These are phyloP conservation scores for Suillus tomentosus DNA, from an alignment of 768 basidiomycete species.

Conservation along the genomic window DNA sequence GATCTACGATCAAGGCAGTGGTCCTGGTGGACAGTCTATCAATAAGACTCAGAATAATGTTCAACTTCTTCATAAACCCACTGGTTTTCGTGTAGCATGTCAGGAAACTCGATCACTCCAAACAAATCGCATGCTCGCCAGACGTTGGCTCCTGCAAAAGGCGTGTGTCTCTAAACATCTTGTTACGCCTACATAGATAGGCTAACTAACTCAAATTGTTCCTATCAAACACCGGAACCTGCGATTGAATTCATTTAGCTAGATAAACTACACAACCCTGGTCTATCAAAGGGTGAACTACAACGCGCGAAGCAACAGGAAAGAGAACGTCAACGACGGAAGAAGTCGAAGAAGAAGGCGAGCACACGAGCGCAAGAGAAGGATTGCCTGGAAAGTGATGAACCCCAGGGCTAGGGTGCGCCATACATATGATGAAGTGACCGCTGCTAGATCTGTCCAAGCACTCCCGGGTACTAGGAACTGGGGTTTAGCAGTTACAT, in stretches of 20 bases:
- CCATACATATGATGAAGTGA: not conserved
- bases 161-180: constrained; percentile 43
- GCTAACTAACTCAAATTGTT: constrained; percentile 12
- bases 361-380: constrained; percentile 22
- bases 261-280: constrained; percentile 73
- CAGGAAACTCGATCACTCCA: constrained; percentile 87
- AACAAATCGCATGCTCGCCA: constrained; percentile 77
- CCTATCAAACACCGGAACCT: not conserved
- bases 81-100: constrained; percentile 82
- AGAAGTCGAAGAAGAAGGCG: constrained; percentile 77
- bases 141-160: constrained; percentile 75
- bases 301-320: constrained; percentile 73
- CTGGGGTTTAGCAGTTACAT: not conserved
- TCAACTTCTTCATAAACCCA: constrained; percentile 86
- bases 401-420: not conserved
- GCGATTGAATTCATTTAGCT: constrained; percentile 44
- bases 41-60: constrained; percentile 95
- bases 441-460: not conserved
- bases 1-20: constrained; percentile 59
- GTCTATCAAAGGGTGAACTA: constrained; percentile 70
- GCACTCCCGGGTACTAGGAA: not conserved
- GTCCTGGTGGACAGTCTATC: constrained; percentile 95
- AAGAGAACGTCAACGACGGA: constrained; percentile 70
- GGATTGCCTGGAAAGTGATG: constrained; percentile 21
- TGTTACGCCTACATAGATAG: constrained; percentile 20